phyloP scores from a whole-genome alignment of 345 rosid genomes.

The Euphorbia pulcherrima region DNA sequence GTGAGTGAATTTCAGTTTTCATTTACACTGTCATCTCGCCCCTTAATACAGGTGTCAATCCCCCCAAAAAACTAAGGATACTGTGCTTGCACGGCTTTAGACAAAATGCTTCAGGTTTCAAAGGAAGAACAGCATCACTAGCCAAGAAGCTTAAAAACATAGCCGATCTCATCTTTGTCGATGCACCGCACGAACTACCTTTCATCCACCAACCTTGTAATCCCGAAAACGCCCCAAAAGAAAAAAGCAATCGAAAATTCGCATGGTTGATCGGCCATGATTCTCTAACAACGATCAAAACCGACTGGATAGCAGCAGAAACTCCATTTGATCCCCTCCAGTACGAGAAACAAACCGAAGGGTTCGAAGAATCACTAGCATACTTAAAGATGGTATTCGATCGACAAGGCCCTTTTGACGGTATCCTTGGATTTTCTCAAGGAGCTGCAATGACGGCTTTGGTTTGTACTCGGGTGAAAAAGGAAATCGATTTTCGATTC shows the following conservation, averaged over 20 bases:
- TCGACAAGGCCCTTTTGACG: conserved; percentile 84
- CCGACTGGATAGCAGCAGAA: conserved; percentile 54
- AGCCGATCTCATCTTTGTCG: conserved; percentile 65
- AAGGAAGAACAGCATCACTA: conserved; percentile 88
- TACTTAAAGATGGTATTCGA: conserved; percentile 46
- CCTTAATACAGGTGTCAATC: conserved; percentile 33
- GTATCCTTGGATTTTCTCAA: conserved; percentile 85
- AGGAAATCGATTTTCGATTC: conserved; percentile 66
- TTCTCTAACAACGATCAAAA: conserved; percentile 31
- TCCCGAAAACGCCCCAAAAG: conserved; percentile 25
- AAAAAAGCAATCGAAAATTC: conserved; percentile 63
- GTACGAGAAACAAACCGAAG: conserved; percentile 76
- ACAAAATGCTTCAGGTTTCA: conserved; percentile 86
- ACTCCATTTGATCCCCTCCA: conserved; percentile 72
- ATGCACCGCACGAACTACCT: conserved; percentile 83
- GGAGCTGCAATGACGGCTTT: conserved; percentile 95
- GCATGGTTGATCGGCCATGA: conserved; percentile 79
- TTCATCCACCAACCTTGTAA: conserved; percentile 55
- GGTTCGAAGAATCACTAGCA: conserved; percentile 52
- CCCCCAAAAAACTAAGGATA: conserved; percentile 64
- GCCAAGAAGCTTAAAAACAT: conserved; percentile 84
- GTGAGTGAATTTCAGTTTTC: background rate
- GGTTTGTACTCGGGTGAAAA: conserved; percentile 43
- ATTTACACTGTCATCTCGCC: background rate
- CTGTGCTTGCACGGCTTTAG: conserved; percentile 95